Evolutionary conservation across 2,329 filamentous ascomycete species (phyloP).

Genomic region (Calonectria montana): DNA sequence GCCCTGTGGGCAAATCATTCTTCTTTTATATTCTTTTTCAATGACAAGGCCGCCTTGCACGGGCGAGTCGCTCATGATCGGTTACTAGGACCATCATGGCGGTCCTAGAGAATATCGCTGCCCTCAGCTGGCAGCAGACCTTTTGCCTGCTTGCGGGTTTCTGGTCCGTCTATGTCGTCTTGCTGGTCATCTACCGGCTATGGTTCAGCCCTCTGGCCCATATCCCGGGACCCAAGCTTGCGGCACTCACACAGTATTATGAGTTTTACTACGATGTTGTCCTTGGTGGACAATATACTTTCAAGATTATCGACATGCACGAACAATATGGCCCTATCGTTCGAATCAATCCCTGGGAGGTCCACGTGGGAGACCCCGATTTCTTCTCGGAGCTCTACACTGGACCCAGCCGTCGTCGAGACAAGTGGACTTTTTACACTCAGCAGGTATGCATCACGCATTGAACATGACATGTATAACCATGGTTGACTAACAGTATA

Average conservation of each 20-base stretch:
- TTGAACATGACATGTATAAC: not conserved
- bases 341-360: conserved; percentile 54
- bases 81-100: conserved; percentile 40
- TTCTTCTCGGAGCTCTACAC: conserved; percentile 55
- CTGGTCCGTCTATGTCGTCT: conserved; percentile 45
- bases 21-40: conserved; percentile 30
- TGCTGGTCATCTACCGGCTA: conserved; percentile 46
- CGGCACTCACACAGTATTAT: conserved; percentile 53
- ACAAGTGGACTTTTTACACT: conserved; percentile 50
- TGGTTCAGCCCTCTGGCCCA: conserved; percentile 52
- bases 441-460: conserved; percentile 45
- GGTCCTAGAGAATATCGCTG: conserved; percentile 34
- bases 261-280: conserved; percentile 58
- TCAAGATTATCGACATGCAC: conserved; percentile 55
- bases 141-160: conserved; percentile 36
- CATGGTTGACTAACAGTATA: conserved; percentile 25
- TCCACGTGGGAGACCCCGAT: conserved; percentile 51
- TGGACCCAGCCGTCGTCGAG: conserved; percentile 42
- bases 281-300: conserved; percentile 54
- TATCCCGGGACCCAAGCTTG: conserved; percentile 53
- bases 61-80: conserved; percentile 42
- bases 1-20: conserved; percentile 28
- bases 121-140: conserved; percentile 41
- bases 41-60: conserved; percentile 42
- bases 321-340: conserved; percentile 54